Evolutionary conservation across 108 stramenopile species (phyloP).

Genomic region (Aurantiochytrium sp.): DNA sequence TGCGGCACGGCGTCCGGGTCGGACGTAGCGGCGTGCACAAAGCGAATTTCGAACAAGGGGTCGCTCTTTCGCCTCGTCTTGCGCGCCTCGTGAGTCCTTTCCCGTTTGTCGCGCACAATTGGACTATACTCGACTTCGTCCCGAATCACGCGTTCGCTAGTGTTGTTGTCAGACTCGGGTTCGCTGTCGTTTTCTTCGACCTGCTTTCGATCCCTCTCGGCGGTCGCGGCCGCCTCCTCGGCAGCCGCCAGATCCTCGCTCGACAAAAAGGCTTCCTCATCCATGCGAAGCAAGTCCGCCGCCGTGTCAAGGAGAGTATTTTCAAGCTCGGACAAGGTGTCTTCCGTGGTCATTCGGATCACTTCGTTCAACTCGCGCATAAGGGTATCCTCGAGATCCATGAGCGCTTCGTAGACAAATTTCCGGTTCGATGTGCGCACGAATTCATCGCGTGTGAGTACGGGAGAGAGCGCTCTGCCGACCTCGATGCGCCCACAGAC

Average conservation of each 20-base stretch:
- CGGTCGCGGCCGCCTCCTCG: too few species aligned
- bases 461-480: background rate
- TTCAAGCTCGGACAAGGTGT: background rate
- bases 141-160: background rate
- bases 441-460: background rate
- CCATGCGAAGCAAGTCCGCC: background rate
- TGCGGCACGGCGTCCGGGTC: background rate
- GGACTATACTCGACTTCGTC: background rate
- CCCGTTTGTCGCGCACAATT: background rate
- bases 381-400: background rate
- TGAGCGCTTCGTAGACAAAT: background rate
- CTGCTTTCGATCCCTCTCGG: background rate
- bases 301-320: background rate
- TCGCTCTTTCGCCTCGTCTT: background rate
- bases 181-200: background rate
- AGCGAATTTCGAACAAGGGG: background rate
- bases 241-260: background rate
- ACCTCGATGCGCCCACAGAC: background rate
- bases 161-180: background rate
- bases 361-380: background rate
- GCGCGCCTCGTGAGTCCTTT: background rate
- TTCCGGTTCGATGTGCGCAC: background rate
- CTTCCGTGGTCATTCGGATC: background rate
- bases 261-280: background rate
- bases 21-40: background rate